A percentile compares a stretch with the other conserved stretches of the same genome.
phyloP scores from a whole-genome alignment of 768 basidiomycete genomes.

The Trametes gibbosa region DNA sequence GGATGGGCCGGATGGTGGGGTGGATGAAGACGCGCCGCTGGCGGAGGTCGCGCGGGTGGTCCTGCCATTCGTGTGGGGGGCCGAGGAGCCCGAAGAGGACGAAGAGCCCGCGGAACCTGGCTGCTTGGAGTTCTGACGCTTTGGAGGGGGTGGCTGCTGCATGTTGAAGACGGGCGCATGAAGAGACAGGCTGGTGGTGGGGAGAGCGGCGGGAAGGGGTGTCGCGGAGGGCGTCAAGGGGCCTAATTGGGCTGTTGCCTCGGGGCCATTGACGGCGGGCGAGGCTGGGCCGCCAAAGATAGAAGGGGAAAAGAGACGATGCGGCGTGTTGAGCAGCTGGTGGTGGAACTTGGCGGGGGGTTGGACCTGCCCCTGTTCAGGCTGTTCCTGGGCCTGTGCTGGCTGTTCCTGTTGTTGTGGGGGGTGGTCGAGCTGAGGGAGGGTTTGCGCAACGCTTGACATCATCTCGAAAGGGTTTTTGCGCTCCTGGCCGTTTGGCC shows the following conservation, averaged over 20 bases:
- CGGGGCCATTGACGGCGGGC: conserved; percentile 48
- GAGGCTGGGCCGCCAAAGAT: conserved; percentile 21
- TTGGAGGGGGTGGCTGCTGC: conserved; percentile 54
- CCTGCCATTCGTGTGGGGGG: conserved; percentile 5
- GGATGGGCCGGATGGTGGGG: conserved; percentile 34
- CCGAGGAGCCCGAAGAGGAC: conserved; percentile 30
- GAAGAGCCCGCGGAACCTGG: conserved; percentile 25
- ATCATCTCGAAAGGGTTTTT: conserved; percentile 62
- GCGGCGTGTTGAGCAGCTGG: conserved; percentile 29
- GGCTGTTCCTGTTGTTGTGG: conserved; percentile 8
- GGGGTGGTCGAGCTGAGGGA: conserved; percentile 31
- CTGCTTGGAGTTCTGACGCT: conserved; percentile 33
- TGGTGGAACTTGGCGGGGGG: conserved; percentile 26
- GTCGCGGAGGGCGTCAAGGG: conserved; percentile 38
- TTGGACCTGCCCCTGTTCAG: conserved; percentile 10
- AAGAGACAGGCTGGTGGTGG: conserved; percentile 67
- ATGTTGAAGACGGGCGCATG: conserved; percentile 86
- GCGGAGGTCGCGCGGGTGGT: conserved; percentile 25
- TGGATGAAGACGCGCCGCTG: conserved; percentile 19
- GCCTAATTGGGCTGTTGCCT: conserved; percentile 33
- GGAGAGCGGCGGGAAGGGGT: conserved; percentile 40
- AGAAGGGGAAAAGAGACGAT: conserved; percentile 33
- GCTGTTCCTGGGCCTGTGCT: background rate
- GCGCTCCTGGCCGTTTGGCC: conserved; percentile 41
- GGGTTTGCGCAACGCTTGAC: conserved; percentile 31